A percentile compares a stretch with the other conserved stretches of the same genome.
These are phyloP conservation scores for Candida yuanshanica DNA, from an alignment of 805 yeast genomes.

Conservation along the genomic window DNA sequence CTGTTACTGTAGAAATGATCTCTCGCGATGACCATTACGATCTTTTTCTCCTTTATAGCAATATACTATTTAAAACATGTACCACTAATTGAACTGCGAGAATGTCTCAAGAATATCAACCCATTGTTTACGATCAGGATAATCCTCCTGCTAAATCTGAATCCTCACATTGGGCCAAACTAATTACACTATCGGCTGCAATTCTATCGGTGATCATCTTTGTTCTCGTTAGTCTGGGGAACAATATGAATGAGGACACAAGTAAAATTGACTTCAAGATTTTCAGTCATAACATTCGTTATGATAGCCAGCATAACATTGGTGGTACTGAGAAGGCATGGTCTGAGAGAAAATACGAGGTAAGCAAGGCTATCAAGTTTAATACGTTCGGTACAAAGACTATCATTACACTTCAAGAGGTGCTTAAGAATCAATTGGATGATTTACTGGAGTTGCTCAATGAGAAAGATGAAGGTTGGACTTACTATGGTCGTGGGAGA, in stretches of 20 bases:
- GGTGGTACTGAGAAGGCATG: constrained; percentile 40
- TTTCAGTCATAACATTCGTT: constrained; percentile 43
- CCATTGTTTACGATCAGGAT: not conserved
- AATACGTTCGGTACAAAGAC: constrained; percentile 28
- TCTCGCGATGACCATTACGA: too few relatives aligned
- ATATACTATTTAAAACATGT: too few relatives aligned
- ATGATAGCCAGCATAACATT: constrained; percentile 29
- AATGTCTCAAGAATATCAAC: not conserved
- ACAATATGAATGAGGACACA: not conserved
- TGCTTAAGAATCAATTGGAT: constrained; percentile 37
- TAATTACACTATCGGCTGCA: not conserved
- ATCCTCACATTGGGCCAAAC: not conserved
- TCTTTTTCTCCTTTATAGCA: too few relatives aligned
- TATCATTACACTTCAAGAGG: constrained; percentile 46
- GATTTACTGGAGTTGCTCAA: constrained; percentile 34
- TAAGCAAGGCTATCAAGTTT: constrained; percentile 37
- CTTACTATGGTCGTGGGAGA: constrained; percentile 45
- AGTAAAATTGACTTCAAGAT: constrained; percentile 9
- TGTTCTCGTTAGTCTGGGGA: not conserved
- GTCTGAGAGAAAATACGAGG: constrained; percentile 34
- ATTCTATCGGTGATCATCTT: not conserved
- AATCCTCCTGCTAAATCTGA: not conserved
- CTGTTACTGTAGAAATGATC: too few relatives aligned
- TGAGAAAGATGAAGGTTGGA: constrained; percentile 30
- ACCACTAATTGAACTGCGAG: too few relatives aligned